These are phyloP conservation scores for Saturnispora hagleri DNA, from an alignment of 805 yeast species.

Conservation along the genomic window DNA sequence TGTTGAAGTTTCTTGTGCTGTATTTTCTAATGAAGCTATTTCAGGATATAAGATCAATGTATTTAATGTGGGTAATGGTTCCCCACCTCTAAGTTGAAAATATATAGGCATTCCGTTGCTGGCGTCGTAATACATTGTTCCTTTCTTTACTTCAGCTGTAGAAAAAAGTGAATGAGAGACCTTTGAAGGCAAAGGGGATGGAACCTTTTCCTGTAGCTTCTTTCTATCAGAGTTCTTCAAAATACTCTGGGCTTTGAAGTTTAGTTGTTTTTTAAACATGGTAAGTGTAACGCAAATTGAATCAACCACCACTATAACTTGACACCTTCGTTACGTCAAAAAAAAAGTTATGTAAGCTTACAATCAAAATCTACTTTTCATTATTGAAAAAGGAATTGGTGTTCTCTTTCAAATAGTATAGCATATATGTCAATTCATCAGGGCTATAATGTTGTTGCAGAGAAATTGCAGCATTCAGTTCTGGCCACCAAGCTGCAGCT, in stretches of 20 bases:
- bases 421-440: background rate
- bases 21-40: slow-evolving; percentile 18
- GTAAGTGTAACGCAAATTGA: background rate
- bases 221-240: slow-evolving; percentile 77
- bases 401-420: background rate
- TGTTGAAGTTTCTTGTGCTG: background rate
- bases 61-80: slow-evolving; percentile 55
- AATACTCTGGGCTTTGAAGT: slow-evolving; percentile 65
- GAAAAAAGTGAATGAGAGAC: slow-evolving; percentile 59
- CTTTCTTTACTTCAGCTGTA: slow-evolving; percentile 39
- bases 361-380: background rate
- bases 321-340: background rate
- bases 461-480: background rate
- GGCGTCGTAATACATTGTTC: slow-evolving; percentile 52
- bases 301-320: background rate
- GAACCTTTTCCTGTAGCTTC: slow-evolving; percentile 33
- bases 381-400: background rate
- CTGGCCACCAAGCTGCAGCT: slow-evolving; percentile 14
- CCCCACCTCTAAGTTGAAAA: slow-evolving; percentile 34
- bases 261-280: slow-evolving; percentile 49
- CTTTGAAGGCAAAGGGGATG: slow-evolving; percentile 38
- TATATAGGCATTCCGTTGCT: slow-evolving; percentile 61
- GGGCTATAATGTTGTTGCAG: background rate
- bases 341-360: background rate
- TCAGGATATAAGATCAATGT: slow-evolving; percentile 64